Base-by-base conservation (phyloP, 441 rosid genomes). In the Biscutella laevigata region DNA sequence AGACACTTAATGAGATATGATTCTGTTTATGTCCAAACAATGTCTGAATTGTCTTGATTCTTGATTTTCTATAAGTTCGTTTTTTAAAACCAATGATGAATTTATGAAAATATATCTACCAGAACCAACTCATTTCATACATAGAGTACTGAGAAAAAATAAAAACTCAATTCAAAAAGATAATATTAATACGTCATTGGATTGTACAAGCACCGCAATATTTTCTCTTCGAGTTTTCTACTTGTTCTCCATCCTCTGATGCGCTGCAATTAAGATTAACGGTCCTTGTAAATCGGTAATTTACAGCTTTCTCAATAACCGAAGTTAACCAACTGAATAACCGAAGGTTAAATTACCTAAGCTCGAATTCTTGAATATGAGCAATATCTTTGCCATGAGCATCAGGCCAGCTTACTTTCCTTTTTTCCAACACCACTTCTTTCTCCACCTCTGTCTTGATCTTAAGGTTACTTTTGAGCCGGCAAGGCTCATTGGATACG, bases 321-420 rank as follows among this genome's bases (percentile, higher is more conserved):
- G 1, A 21, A 30, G 4, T 8, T 42, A 56, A 22, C 62, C 28
- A 20, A n/a, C 17, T n/a, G 11, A 20, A 20, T 7, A 15, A 10
- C 27, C 52, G 24, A 42, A 44, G 10, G n/a, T n/a, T 27, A 26
- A 39, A 11, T 42, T 78, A 86, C 91, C 91, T 79, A 4, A 82
- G 78, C 59, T 86, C 79, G 36, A 86, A 86, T 64, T 83, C 95
- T 43, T 59, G 81, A 73, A 83, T 72, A 69, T 79, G 84, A 47
- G 91, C 86, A 68, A 83, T 81, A 69, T 86, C 95, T 59, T 70
- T 70, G 34, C 95, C 95, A 15, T 76, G 77, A 50, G 83, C 84
- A 74, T 86, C 91, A 38, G 81, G 78, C 95, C 95, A 86, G 49
- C 70, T 81, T 4, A 86, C 95, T 75, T 77, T 82, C 74, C 81